phyloP scores from a whole-genome alignment of 164 flowering plant genomes.

The Magnolia officinalis region DNA sequence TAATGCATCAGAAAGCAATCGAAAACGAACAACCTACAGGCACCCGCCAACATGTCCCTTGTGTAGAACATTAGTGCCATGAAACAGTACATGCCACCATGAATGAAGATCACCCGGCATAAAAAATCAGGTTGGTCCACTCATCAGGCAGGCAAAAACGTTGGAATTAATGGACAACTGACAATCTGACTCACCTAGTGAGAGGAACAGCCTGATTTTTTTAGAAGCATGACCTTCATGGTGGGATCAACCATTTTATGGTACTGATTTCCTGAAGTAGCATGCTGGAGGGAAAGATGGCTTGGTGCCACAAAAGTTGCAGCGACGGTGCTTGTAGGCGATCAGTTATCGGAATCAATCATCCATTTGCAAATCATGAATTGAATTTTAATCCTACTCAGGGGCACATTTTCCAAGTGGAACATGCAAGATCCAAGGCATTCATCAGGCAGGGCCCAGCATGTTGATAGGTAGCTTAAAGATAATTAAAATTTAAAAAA shows the following conservation, averaged over 20 bases:
- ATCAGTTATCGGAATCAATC: neutral
- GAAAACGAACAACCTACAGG: neutral
- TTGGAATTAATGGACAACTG: too few relatives aligned
- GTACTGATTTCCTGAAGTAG: neutral
- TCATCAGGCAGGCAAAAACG: neutral
- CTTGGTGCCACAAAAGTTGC: neutral
- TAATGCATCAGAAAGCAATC: too few relatives aligned
- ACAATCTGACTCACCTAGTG: neutral
- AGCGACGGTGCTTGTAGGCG: neutral
- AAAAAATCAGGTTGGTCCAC: neutral
- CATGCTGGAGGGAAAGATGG: neutral
- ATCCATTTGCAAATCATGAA: neutral
- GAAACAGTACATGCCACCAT: neutral
- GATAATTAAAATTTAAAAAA: neutral
- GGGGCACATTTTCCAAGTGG: neutral
- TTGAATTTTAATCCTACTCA: neutral
- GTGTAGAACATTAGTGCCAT: neutral
- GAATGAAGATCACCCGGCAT: neutral
- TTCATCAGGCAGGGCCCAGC: neutral
- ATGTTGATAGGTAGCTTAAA: neutral
- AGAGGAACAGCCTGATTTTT: neutral
- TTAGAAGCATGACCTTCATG: neutral
- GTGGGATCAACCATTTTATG: neutral
- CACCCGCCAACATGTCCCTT: neutral
- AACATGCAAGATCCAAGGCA: neutral